Conservation (phyloP, 441 rosid genomes). For the Populus hybrid region DNA sequence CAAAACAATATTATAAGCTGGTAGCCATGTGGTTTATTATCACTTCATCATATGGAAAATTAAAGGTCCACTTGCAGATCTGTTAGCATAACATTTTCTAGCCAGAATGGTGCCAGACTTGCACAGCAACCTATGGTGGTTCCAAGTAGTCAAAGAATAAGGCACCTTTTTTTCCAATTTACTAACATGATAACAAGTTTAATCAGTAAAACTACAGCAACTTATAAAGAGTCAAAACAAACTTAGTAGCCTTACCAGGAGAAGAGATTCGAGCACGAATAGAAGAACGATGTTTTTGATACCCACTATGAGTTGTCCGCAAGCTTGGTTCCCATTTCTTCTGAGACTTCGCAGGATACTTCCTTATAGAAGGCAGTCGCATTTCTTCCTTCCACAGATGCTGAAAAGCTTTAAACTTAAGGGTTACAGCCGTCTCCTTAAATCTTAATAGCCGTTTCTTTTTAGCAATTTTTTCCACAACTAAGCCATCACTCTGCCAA, state of each 20-base stretch:
- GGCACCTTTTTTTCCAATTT: background rate
- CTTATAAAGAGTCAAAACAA: background rate
- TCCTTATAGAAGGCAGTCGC: slow-evolving; percentile 47
- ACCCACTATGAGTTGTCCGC: slow-evolving; percentile 44
- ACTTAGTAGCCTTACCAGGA: slow-evolving; percentile 47
- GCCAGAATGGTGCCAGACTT: background rate
- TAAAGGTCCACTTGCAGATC: background rate
- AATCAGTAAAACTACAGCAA: background rate
- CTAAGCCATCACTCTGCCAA: slow-evolving; percentile 31
- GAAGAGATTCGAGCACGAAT: slow-evolving; percentile 62
- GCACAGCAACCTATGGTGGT: background rate
- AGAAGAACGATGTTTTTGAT: slow-evolving; percentile 61
- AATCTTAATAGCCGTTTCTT: slow-evolving; percentile 50
- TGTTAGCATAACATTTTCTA: background rate
- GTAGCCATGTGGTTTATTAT: background rate
- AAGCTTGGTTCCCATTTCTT: slow-evolving; percentile 58
- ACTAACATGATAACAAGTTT: background rate
- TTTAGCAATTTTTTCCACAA: slow-evolving; percentile 46
- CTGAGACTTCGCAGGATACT: slow-evolving; percentile 59
- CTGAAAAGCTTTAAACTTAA: slow-evolving; percentile 77
- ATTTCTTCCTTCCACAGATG: slow-evolving; percentile 87
- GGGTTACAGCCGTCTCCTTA: slow-evolving; percentile 75
- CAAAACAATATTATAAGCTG: background rate
- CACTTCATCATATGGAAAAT: background rate
- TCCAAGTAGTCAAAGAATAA: background rate